Evolutionary conservation across 2,329 filamentous ascomycete species (phyloP).

Genomic region (Nigrospora osmanthi): DNA sequence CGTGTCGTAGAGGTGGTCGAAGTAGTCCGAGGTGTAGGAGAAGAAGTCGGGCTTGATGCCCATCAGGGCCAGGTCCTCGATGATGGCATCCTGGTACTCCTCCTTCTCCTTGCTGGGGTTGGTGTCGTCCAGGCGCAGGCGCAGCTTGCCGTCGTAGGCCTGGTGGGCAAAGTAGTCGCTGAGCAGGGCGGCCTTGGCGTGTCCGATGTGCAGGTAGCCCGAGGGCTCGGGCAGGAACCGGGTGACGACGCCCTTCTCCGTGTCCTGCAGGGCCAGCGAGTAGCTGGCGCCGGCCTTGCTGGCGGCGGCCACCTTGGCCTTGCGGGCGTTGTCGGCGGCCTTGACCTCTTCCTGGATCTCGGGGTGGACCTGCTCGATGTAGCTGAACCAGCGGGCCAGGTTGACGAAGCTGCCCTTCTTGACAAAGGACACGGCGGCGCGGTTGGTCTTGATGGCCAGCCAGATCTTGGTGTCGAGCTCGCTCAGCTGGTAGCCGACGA

Average conservation of each 20-base stretch:
- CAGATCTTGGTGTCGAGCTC: constrained; percentile 76
- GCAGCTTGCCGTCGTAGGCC: constrained; percentile 83
- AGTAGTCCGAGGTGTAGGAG: constrained; percentile 92
- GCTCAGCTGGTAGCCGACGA: constrained; percentile 72
- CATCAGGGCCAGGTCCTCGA: constrained; percentile 85
- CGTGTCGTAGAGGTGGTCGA: constrained; percentile 82
- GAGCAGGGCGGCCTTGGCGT: constrained; percentile 86
- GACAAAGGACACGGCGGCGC: constrained; percentile 73
- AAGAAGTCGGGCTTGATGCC: constrained; percentile 83
- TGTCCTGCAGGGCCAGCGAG: constrained; percentile 78
- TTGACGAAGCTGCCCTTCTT: constrained; percentile 72
- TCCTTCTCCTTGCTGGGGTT: constrained; percentile 97
- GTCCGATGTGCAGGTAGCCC: constrained; percentile 90
- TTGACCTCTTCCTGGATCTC: constrained; percentile 68
- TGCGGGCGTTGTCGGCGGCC: constrained; percentile 58
- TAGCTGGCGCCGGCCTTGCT: constrained; percentile 80
- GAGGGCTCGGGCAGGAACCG: constrained; percentile 93
- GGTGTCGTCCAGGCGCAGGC: constrained; percentile 92
- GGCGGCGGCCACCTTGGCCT: constrained; percentile 59
- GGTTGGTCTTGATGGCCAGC: constrained; percentile 75
- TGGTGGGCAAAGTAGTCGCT: constrained; percentile 97
- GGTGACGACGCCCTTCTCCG: constrained; percentile 82
- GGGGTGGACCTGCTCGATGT: constrained; percentile 73
- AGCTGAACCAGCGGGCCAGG: constrained; percentile 79
- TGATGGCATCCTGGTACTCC: constrained; percentile 89